phyloP scores from a whole-genome alignment of 1,139 yeast species.

The Pichia sp. region DNA sequence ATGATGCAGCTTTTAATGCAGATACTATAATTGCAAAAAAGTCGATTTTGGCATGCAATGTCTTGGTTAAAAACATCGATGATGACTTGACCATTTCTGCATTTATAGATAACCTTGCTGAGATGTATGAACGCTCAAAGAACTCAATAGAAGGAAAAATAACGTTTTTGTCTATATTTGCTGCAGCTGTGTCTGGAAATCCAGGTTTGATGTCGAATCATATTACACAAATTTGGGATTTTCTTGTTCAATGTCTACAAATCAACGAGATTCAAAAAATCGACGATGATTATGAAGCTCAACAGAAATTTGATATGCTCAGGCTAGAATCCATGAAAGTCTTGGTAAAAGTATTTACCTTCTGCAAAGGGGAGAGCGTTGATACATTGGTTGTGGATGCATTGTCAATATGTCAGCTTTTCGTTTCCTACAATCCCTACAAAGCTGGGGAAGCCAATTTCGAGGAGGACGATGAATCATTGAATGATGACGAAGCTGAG shows the following conservation, averaged over 20 bases:
- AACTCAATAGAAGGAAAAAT: slow-evolving; percentile 13
- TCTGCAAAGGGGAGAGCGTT: slow-evolving; percentile 27
- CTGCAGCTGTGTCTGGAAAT: slow-evolving; percentile 32
- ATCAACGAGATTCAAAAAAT: slow-evolving; percentile 28
- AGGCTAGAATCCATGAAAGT: slow-evolving; percentile 47
- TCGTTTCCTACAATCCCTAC: slow-evolving; percentile 59
- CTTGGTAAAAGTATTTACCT: slow-evolving; percentile 35
- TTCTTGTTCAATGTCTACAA: slow-evolving; percentile 31
- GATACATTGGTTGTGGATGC: slow-evolving; percentile 32
- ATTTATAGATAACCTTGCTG: slow-evolving; percentile 2
- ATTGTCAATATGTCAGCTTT: slow-evolving; percentile 35
- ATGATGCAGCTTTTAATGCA: slow-evolving; percentile 40
- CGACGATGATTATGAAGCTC: slow-evolving; percentile 34
- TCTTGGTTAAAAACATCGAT: slow-evolving; percentile 39
- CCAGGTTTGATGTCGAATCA: slow-evolving; percentile 20
- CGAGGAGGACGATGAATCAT: slow-evolving; percentile 34
- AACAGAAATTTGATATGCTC: slow-evolving; percentile 43
- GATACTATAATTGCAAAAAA: slow-evolving; percentile 50
- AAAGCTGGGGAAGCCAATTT: slow-evolving; percentile 35
- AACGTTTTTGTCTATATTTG: slow-evolving; percentile 26
- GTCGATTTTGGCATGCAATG: slow-evolving; percentile 53
- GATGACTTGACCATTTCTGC: slow-evolving; percentile 21
- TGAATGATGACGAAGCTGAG: slow-evolving; percentile 36
- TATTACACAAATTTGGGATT: slow-evolving; percentile 25
- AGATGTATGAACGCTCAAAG: background rate